These are phyloP conservation scores for Chenopodium album DNA, from an alignment of 148 eudicot genomes.

Conservation along the genomic window DNA sequence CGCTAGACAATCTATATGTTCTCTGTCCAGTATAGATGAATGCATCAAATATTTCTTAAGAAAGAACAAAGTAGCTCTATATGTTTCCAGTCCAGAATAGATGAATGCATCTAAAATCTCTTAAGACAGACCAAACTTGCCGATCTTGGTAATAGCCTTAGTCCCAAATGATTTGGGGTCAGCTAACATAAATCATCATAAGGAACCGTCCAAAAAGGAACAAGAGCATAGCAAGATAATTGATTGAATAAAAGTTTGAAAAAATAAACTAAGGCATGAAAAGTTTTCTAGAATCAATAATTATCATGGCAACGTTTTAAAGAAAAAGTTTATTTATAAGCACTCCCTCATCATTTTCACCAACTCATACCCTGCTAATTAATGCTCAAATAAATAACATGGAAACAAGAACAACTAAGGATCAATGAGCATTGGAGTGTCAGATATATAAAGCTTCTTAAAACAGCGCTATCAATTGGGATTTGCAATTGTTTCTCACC, in stretches of 20 bases:
- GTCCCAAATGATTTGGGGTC: no score
- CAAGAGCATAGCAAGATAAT: no score
- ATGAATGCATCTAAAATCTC: not conserved
- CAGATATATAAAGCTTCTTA: no score
- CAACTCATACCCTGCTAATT: not conserved
- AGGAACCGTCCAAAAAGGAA: no score
- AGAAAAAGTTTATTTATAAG: not conserved
- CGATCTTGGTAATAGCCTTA: no score
- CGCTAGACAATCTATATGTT: not conserved
- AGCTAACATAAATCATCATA: no score
- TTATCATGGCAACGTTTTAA: not conserved
- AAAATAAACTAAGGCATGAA: no score
- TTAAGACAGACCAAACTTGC: not conserved
- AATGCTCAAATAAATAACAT: not conserved
- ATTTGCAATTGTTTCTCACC: no score
- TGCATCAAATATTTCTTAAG: not conserved
- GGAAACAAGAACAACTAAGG: not conserved
- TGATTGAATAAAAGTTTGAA: no score
- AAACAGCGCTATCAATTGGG: no score
- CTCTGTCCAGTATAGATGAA: not conserved
- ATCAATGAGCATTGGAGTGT: no score
- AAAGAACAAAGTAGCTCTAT: no score
- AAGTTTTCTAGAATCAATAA: not conserved
- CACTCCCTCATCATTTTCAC: not conserved
- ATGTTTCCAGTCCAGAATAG: not conserved